Conservation (phyloP, 2,329 filamentous ascomycete species). For the Iodosphaeria phyllophila region DNA sequence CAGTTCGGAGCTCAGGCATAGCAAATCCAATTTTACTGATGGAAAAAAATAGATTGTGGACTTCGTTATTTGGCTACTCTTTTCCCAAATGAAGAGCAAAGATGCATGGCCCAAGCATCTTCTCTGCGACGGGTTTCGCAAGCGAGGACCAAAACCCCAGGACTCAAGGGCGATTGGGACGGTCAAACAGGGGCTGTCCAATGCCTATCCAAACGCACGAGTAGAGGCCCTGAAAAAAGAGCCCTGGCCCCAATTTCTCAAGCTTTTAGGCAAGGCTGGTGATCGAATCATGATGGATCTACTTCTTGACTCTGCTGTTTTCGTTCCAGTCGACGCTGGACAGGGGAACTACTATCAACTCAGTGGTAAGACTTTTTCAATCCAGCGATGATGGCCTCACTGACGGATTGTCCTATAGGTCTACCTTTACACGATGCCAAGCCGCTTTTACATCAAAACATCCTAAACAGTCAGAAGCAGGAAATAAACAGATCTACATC, state of each 20-base stretch:
- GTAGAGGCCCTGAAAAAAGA: conserved; percentile 46
- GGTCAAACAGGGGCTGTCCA: conserved; percentile 46
- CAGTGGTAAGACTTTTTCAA: conserved; percentile 40
- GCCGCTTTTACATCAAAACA: conserved; percentile 4
- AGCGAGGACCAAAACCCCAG: conserved; percentile 14
- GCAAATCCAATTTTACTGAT: background rate
- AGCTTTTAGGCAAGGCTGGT: conserved; percentile 54
- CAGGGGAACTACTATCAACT: conserved; percentile 58
- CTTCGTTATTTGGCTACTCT: conserved; percentile 61
- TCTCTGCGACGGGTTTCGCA: conserved; percentile 68
- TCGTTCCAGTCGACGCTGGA: conserved; percentile 38
- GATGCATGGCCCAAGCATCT: conserved; percentile 47
- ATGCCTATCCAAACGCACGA: conserved; percentile 48
- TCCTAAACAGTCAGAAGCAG: no score
- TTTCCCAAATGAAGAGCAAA: conserved; percentile 32
- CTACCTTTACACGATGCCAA: conserved; percentile 29
- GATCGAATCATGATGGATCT: conserved; percentile 63
- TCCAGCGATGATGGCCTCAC: background rate
- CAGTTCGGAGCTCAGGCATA: conserved; percentile 11
- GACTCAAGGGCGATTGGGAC: conserved; percentile 14
- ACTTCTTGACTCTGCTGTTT: conserved; percentile 62
- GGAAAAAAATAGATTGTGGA: conserved; percentile 43
- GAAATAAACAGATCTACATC: conserved; percentile 26
- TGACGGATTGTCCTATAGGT: conserved; percentile 16
- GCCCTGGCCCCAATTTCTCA: conserved; percentile 61